Percentiles rank a stretch among this genome's conserved stretches.
Evolutionary conservation across 169 alveolate genomes (phyloP).

Genomic region (Miamiensis avidus): DNA sequence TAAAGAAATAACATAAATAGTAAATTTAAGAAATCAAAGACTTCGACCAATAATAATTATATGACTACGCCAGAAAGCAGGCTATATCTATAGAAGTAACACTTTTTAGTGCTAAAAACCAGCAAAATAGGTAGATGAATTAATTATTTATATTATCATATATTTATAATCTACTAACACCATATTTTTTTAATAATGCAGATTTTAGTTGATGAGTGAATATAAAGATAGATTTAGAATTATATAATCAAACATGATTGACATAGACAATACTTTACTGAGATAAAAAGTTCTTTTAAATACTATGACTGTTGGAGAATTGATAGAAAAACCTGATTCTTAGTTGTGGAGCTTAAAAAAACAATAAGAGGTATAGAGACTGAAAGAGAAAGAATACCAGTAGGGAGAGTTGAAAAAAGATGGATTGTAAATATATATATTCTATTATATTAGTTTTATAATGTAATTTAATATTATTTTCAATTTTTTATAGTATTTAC

Average conservation of each 20-base stretch:
- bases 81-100: not conserved
- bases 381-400: not conserved
- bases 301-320: not conserved
- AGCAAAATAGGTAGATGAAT: too few relatives aligned
- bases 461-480: too few relatives aligned
- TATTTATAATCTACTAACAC: too few relatives aligned
- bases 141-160: too few relatives aligned
- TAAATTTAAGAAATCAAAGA: not conserved
- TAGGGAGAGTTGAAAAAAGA: not conserved
- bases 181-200: too few relatives aligned
- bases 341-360: not conserved
- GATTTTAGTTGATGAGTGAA: not conserved
- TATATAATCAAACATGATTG: not conserved
- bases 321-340: not conserved
- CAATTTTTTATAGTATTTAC: too few relatives aligned
- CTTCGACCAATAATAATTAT: not conserved
- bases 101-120: not conserved
- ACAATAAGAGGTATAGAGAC: not conserved
- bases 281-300: not conserved
- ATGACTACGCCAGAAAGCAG: not conserved
- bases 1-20: not conserved
- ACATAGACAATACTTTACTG: not conserved
- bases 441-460: too few relatives aligned
- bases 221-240: not conserved
- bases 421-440: not conserved